Percentiles rank a stretch among this genome's conserved stretches.
Conservation (phyloP, 345 rosid genomes). For the Eucalyptus tenuipes region DNA sequence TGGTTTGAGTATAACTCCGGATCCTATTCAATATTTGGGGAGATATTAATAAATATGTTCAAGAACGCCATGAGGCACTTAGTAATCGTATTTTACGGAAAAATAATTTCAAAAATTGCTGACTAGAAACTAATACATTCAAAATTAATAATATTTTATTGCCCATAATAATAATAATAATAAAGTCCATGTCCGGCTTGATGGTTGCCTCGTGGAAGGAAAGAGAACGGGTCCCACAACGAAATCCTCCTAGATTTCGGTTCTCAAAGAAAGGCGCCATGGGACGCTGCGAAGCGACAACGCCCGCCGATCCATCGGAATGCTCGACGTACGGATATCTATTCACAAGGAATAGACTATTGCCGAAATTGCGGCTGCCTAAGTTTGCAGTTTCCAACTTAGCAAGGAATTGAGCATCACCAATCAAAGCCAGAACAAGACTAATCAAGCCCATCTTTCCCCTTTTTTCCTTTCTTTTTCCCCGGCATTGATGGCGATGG, state of each 20-base stretch:
- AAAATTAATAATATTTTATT: not conserved
- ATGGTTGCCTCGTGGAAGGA: not conserved
- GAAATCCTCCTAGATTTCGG: not conserved
- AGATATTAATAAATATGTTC: not conserved
- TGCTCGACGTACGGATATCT: not conserved
- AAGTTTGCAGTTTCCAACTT: not conserved
- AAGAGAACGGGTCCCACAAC: not conserved
- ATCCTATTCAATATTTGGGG: not conserved
- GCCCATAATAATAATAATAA: not conserved
- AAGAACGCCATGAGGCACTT: not conserved
- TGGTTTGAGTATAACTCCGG: fast-evolving
- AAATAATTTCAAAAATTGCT: not conserved
- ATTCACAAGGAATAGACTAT: not conserved
- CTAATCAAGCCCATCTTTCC: not conserved
- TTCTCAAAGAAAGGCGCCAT: not conserved
- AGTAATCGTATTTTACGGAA: not conserved
- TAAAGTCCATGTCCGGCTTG: not conserved
- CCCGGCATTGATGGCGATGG: no score
- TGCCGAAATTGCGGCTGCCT: not conserved
- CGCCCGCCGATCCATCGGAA: not conserved
- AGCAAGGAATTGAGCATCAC: not conserved
- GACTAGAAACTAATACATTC: not conserved
- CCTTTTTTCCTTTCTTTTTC: no score
- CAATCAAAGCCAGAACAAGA: not conserved
- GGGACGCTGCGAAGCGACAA: not conserved